Percentiles rank a stretch among this genome's conserved stretches.
Conservation (phyloP, 257 asterid species). For the Przewalskia tangutica region DNA sequence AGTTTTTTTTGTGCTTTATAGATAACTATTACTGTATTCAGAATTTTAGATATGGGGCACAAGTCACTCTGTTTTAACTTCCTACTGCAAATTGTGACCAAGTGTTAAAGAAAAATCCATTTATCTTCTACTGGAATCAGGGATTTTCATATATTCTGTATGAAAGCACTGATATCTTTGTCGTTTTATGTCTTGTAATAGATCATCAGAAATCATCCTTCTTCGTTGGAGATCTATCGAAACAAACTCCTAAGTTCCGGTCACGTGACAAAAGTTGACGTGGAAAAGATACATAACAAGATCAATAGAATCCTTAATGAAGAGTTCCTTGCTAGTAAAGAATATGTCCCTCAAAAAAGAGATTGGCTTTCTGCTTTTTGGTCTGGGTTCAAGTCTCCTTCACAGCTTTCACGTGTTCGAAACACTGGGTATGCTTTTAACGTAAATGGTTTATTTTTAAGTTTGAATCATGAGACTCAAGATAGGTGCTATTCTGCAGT, state of each 20-base stretch:
- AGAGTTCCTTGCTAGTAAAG: constrained; percentile 23
- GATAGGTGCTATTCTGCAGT: constrained; percentile 6
- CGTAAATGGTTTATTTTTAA: neutral
- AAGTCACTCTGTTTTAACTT: neutral
- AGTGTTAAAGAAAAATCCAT: neutral
- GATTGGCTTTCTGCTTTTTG: constrained; percentile 28
- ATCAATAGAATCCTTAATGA: constrained; percentile 19
- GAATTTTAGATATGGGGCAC: neutral
- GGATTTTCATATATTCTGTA: neutral
- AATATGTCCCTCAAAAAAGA: constrained; percentile 18
- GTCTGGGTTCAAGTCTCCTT: constrained; percentile 25
- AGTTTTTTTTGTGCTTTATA: neutral
- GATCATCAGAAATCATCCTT: constrained; percentile 24
- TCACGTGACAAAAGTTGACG: constrained; percentile 13
- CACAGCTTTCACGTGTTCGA: constrained; percentile 25
- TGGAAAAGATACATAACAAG: constrained; percentile 16
- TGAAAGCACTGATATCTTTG: constrained; percentile 1
- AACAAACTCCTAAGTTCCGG: constrained; percentile 19
- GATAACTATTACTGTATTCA: neutral
- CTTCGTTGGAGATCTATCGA: constrained; percentile 20
- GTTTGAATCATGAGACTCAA: neutral
- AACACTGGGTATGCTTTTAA: constrained; percentile 21
- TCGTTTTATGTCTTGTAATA: constrained; percentile 1
- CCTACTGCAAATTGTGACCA: neutral
- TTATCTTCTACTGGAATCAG: neutral